These are phyloP conservation scores for Pythium coloratum DNA, from an alignment of 352 stramenopile species.

Conservation along the genomic window DNA sequence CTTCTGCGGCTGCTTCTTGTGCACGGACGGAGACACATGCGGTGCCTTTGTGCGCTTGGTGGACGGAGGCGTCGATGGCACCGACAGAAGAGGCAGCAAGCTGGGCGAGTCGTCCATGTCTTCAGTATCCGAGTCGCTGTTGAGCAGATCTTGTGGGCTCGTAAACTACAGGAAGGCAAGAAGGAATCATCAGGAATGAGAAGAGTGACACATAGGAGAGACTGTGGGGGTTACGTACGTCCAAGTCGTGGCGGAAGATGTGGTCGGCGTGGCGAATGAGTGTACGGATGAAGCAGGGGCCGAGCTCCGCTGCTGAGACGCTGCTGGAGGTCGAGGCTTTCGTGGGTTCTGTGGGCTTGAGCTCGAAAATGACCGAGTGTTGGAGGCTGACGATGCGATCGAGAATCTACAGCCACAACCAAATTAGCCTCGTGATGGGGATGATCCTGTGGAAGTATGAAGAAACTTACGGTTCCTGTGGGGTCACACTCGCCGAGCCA, in stretches of 20 bases:
- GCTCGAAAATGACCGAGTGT: conserved; percentile 37
- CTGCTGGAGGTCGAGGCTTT: background rate
- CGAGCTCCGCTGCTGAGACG: conserved; percentile 22
- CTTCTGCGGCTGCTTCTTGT: conserved; percentile 6
- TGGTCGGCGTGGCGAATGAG: conserved; percentile 60
- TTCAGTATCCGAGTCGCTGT: conserved; percentile 52
- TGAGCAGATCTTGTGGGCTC: conserved; percentile 34
- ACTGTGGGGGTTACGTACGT: conserved; percentile 26
- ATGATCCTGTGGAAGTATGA: background rate
- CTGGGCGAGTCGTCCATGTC: conserved; percentile 36
- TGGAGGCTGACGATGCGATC: conserved; percentile 39
- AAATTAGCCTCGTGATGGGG: background rate
- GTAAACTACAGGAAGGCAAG: conserved; percentile 22
- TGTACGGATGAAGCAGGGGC: conserved; percentile 62
- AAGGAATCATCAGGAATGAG: conserved; percentile 1
- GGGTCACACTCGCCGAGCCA: conserved; percentile 39
- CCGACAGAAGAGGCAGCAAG: conserved; percentile 2
- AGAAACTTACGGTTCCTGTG: conserved; percentile 42
- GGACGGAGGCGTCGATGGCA: conserved; percentile 13
- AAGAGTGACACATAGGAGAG: conserved; percentile 12
- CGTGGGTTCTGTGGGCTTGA: conserved; percentile 17
- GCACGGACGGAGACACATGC: conserved; percentile 7
- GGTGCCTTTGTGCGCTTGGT: conserved; percentile 1
- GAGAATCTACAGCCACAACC: conserved; percentile 34
- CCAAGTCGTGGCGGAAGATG: conserved; percentile 65